phyloP scores from a whole-genome alignment of 306 rosid genomes.

The Vachellia pachyceras region DNA sequence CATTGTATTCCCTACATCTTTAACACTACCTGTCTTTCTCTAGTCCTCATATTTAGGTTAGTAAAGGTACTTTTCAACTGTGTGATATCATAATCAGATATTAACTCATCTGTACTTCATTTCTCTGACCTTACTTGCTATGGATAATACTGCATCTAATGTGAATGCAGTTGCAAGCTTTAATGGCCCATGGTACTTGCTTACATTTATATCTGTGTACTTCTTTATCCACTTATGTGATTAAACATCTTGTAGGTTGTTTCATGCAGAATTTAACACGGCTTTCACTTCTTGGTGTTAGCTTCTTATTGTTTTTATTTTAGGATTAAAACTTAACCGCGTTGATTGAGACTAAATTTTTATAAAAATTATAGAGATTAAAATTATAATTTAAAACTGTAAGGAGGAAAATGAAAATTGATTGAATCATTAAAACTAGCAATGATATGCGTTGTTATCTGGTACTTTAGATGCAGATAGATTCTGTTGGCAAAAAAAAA shows the following conservation, averaged over 20 bases:
- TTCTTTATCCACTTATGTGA: background rate
- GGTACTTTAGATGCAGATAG: background rate
- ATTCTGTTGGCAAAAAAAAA: too few species aligned
- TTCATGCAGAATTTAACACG: conserved; percentile 1
- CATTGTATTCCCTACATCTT: background rate
- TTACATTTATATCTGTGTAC: conserved; percentile 24
- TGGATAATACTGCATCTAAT: conserved; percentile 26
- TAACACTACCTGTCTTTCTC: background rate
- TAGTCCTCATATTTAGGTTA: background rate
- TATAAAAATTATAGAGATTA: too few species aligned
- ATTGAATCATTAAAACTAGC: too few species aligned
- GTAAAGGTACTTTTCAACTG: background rate
- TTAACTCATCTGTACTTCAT: background rate
- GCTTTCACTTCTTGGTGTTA: background rate
- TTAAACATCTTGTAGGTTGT: conserved; percentile 7
- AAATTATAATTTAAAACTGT: too few species aligned
- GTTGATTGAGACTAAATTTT: too few species aligned
- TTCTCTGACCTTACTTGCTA: background rate
- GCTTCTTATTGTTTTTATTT: background rate
- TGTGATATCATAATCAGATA: background rate
- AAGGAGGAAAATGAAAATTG: too few species aligned
- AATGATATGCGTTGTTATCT: too few species aligned
- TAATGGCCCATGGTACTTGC: background rate
- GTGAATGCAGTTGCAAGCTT: background rate
- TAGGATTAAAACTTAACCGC: too few species aligned